Percentiles rank a stretch among this genome's conserved stretches.
Evolutionary conservation across 805 yeast genomes (phyloP).

Genomic region (Tetrapisispora nanseiensis): DNA sequence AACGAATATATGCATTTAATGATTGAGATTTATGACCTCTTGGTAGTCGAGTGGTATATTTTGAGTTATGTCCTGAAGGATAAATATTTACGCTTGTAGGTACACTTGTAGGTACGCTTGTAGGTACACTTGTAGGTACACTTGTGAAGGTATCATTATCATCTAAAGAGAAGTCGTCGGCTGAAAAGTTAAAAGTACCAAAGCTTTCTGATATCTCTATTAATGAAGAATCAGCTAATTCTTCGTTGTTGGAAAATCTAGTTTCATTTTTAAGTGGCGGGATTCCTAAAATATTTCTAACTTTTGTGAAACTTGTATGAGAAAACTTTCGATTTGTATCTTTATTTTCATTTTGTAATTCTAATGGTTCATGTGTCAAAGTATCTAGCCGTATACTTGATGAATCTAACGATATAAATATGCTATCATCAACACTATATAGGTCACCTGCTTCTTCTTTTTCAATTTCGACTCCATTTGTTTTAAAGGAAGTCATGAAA

Average conservation of each 20-base stretch:
- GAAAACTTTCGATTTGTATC: not conserved
- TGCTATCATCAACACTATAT: not conserved
- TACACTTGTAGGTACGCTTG: not conserved
- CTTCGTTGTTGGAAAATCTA: not conserved
- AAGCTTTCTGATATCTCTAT: conserved; percentile 1
- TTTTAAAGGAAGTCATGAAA: not conserved
- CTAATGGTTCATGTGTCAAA: too few relatives aligned
- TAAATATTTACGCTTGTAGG: too few relatives aligned
- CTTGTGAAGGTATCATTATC: not conserved
- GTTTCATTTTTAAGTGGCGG: conserved; percentile 1
- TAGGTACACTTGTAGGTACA: not conserved
- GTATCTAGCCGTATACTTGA: too few relatives aligned
- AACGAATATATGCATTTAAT: not conserved
- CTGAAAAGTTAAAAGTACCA: conserved; percentile 1
- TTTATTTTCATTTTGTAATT: not conserved
- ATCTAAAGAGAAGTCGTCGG: not conserved
- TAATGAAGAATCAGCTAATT: not conserved
- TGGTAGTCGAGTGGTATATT: not conserved
- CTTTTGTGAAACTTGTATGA: not conserved
- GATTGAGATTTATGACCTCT: conserved; percentile 2
- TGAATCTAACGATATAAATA: not conserved
- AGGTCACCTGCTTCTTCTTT: not conserved
- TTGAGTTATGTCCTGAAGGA: too few relatives aligned
- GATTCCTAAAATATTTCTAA: conserved; percentile 1
- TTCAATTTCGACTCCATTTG: not conserved